Conservation (phyloP, 2,329 filamentous ascomycete genomes). For the Nigrograna mackinnonii region DNA sequence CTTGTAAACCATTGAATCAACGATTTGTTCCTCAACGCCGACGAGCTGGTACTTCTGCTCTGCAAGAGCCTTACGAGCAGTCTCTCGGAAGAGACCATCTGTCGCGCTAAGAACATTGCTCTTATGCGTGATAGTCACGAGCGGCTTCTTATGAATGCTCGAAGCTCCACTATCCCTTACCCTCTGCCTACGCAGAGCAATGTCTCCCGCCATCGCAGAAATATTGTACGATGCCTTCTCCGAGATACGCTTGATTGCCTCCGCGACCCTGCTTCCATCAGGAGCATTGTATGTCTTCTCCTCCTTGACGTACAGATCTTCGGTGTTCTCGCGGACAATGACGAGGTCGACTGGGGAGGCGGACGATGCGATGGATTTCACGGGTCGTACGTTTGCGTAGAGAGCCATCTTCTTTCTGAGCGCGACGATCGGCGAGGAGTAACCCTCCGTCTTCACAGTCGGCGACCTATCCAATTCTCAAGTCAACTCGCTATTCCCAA, state of each 20-base stretch:
- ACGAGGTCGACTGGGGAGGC: slow-evolving; percentile 83
- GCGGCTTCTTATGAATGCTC: slow-evolving; percentile 68
- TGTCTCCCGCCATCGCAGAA: slow-evolving; percentile 90
- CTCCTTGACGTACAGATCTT: slow-evolving; percentile 98
- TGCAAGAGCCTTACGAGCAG: slow-evolving; percentile 73
- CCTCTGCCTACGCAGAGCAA: slow-evolving; percentile 83
- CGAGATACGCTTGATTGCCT: slow-evolving; percentile 97
- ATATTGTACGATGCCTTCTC: slow-evolving; percentile 85
- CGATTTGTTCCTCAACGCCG: slow-evolving; percentile 91
- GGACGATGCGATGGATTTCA: slow-evolving; percentile 76
- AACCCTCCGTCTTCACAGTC: slow-evolving; percentile 85
- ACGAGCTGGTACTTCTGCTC: slow-evolving; percentile 65
- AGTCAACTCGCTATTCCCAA: too few relatives aligned
- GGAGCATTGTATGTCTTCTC: slow-evolving; percentile 79
- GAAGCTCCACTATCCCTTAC: slow-evolving; percentile 64
- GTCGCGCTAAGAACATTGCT: slow-evolving; percentile 96
- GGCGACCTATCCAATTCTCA: slow-evolving; percentile 55
- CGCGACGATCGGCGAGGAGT: slow-evolving; percentile 95
- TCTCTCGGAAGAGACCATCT: slow-evolving; percentile 90
- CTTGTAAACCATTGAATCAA: slow-evolving; percentile 99
- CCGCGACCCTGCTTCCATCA: slow-evolving; percentile 80
- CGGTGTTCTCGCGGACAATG: slow-evolving; percentile 98
- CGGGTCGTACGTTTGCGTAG: slow-evolving; percentile 96
- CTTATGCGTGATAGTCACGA: slow-evolving; percentile 98
- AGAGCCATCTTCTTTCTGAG: slow-evolving; percentile 93